These are phyloP conservation scores for Penicillium crystallinum DNA, from an alignment of 495 filamentous ascomycete species.

Conservation along the genomic window DNA sequence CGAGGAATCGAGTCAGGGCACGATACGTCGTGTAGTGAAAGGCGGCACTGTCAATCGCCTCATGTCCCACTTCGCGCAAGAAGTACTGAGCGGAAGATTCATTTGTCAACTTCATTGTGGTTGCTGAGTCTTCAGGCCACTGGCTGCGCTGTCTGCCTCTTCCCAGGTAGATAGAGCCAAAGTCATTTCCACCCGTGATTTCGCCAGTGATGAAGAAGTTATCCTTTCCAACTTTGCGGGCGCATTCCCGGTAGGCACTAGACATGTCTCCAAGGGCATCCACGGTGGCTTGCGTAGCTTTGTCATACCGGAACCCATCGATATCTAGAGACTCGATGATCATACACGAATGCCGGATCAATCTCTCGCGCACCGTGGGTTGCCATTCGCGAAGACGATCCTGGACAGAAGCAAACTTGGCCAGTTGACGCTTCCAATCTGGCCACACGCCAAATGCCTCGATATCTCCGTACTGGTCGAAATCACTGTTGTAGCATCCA, in stretches of 20 bases:
- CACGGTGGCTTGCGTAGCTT: constrained; percentile 59
- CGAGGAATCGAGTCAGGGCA: constrained; percentile 58
- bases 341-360: constrained; percentile 63
- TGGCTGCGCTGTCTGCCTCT: constrained; percentile 55
- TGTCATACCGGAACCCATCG: constrained; percentile 66
- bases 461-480: constrained; percentile 64
- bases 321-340: constrained; percentile 57
- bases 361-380: constrained; percentile 50
- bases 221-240: constrained; percentile 48
- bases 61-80: constrained; percentile 52
- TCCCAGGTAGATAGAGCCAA: constrained; percentile 62
- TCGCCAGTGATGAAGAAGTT: constrained; percentile 65
- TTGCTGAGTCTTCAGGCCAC: constrained; percentile 22
- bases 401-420: constrained; percentile 71
- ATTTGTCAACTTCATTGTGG: constrained; percentile 43
- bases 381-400: constrained; percentile 70
- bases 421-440: constrained; percentile 61
- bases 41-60: constrained; percentile 59
- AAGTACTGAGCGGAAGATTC: constrained; percentile 44
- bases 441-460: constrained; percentile 64
- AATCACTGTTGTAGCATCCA: constrained; percentile 65
- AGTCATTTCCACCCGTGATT: constrained; percentile 58
- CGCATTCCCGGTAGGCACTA: constrained; percentile 50
- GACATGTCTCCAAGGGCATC: constrained; percentile 58
- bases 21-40: constrained; percentile 71